Base-by-base conservation (phyloP, 164 flowering plant species). In the grape (Vitis vinifera) region DNA sequence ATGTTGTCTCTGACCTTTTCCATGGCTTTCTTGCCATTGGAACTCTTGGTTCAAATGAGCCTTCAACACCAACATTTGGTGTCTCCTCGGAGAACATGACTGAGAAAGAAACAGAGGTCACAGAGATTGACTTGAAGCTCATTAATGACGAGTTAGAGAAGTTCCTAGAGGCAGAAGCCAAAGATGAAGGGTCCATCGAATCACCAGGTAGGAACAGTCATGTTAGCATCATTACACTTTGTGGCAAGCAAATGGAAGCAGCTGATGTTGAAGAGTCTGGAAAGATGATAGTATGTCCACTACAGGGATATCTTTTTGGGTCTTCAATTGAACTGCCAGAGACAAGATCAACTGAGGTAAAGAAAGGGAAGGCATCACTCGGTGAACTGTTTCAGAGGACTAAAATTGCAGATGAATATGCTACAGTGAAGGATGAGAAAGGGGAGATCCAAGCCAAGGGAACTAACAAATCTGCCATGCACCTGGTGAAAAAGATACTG, bases 11-110 rank as follows among this genome's bases (percentile, higher is more conserved):
- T 49, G 90, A 87, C 14, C 76, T 79, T 68, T 91, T 89, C 66
- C 78, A 87, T 56, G 93, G 93, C 44, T 90, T 93, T 71, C 92
- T 93, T 56, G 73, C 92, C 58, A 93, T 93, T 59, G 98, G 98
- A 29, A 89, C 94, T 47, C 88, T 93, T 16, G 98, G 98, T 63
- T 68, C 78, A 11, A 68, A 66, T 61, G 87, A 81, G 48, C 90
- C 87, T 7, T 74, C 71, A 74, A 88, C 91, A 64, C 91, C 91
- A 62, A 86, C 78, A 19, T 79, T 82, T 68, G 70, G 79, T 19
- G 65, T 53, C 62, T 58, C 78, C 27, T 50, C 59, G 57, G 76
- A 78, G 52, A 70, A 82, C 31, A 62, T 62, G 37, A 62, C 62
- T 7, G 72, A 79, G 52, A 63, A 66, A 50, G 73, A 79, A 59